Evolutionary conservation across 768 basidiomycete genomes (phyloP).

Genomic region (Trametes meyenii): DNA sequence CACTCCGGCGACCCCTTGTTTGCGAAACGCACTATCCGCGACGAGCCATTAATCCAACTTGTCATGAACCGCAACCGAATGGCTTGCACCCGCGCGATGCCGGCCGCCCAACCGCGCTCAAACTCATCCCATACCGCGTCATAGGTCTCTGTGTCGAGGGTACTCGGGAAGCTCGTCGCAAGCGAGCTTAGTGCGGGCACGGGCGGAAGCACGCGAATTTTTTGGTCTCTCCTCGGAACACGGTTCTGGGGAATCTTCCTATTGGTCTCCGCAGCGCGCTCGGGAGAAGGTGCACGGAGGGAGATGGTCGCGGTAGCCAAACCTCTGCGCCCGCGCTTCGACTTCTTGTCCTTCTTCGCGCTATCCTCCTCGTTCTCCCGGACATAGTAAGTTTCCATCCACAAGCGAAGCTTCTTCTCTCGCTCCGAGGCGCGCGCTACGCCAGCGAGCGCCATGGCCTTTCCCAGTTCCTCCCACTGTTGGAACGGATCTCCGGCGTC

Average conservation of each 20-base stretch:
- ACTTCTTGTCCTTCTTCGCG: constrained; percentile 4
- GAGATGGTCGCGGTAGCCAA: constrained; percentile 70
- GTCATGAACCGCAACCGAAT: constrained; percentile 47
- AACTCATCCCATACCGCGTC: constrained; percentile 53
- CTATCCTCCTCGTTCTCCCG: neutral
- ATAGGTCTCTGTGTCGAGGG: constrained; percentile 38
- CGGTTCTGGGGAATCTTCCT: neutral
- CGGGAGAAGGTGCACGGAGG: constrained; percentile 35
- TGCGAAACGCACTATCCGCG: constrained; percentile 45
- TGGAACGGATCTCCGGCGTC: constrained; percentile 51
- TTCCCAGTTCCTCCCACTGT: constrained; percentile 64
- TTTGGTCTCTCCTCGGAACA: constrained; percentile 30
- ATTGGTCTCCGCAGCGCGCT: neutral
- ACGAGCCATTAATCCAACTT: constrained; percentile 49
- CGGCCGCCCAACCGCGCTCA: constrained; percentile 63
- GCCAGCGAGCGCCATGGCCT: constrained; percentile 61
- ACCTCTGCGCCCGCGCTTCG: constrained; percentile 53
- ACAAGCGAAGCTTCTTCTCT: constrained; percentile 61
- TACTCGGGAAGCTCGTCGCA: constrained; percentile 40
- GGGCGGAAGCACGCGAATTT: constrained; percentile 61
- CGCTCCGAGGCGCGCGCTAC: constrained; percentile 62
- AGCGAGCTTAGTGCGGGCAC: constrained; percentile 52
- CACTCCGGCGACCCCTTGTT: constrained; percentile 30
- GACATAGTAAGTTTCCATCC: constrained; percentile 42
- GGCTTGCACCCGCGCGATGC: constrained; percentile 54